These are phyloP conservation scores for Vaucheria bursata DNA, from an alignment of 352 stramenopile genomes.

Conservation along the genomic window DNA sequence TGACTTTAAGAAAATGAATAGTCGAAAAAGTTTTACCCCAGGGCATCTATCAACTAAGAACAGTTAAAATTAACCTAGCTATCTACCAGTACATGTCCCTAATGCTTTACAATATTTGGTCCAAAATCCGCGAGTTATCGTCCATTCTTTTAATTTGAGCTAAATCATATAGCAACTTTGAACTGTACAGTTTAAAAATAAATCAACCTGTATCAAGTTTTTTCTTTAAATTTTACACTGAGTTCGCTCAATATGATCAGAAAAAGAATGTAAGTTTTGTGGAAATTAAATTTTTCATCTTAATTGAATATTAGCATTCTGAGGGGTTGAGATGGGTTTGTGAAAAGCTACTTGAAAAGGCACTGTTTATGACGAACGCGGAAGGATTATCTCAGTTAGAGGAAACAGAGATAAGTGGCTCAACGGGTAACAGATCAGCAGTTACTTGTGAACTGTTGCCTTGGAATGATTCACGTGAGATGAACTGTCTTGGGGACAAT, in stretches of 20 bases:
- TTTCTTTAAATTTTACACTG: background rate
- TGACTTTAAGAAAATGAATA: too few relatives aligned
- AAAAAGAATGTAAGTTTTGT: background rate
- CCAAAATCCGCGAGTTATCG: background rate
- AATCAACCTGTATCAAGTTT: background rate
- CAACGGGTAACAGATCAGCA: too few relatives aligned
- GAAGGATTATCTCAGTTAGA: slow-evolving; percentile 24
- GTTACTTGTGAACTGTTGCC: too few relatives aligned
- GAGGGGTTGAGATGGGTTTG: background rate
- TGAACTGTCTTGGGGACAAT: background rate
- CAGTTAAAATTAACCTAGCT: too few relatives aligned
- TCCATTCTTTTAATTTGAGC: background rate
- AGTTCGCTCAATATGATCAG: background rate
- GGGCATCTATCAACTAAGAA: too few relatives aligned
- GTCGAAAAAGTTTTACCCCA: too few relatives aligned
- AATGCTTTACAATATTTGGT: too few relatives aligned
- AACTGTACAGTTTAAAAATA: background rate
- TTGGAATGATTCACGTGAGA: background rate
- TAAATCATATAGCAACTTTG: background rate
- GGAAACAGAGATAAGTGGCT: background rate
- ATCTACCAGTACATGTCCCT: too few relatives aligned
- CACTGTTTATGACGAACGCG: slow-evolving; percentile 23
- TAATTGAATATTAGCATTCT: background rate
- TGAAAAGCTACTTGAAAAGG: slow-evolving; percentile 27
- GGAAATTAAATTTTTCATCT: background rate